Evolutionary conservation across 495 filamentous ascomycete species (phyloP), one percentile per base, ranked within the genome.

Genomic region (Tuber calosporum): DNA sequence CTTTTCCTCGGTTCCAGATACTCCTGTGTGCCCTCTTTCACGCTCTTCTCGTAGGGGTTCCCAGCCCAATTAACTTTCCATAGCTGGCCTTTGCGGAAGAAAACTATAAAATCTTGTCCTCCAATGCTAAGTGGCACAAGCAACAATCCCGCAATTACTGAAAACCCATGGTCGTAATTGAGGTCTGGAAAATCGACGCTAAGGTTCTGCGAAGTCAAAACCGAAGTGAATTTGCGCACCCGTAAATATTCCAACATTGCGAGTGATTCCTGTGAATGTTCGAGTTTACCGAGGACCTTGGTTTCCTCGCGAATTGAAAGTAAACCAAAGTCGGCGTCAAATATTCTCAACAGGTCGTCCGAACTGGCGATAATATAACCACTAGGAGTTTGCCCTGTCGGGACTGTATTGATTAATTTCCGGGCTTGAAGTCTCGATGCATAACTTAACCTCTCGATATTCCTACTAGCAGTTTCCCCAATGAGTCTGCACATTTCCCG

Each of bases 401-500:
- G 92, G 30, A 92, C 89, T 0, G 88, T 89, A 75, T 90, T 93
- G 76, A 90, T 96, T 5, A 94, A 85, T 81, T 93, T 93, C 34
- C 91, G 86, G 6, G 91, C 90, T 74, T 97, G 92, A 0, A 97
- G 84, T 37, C 93, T 87, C 1, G 92, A 93, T 3, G 92, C 90
- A 78, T 96, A 97, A 0, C 92, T 95, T 4, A 97, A 86, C 37
- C 93, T 87, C 80, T 97, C 94, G 45, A 98, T 93, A 76, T 96
- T 97, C 68, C 91, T 85, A 3, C 93, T 95, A 4, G 92, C 92
- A 0, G 88, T 91, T 75, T 98, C 94, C 5, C 94, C 92, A 38
- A 98, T 87, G 22, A 97, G 83, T n/a, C 93, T 88, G 81, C 94
- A 97, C 90, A 98, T 93, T 82, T 96, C 97, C 20, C 94, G 87